Evolutionary conservation across 1,139 yeast species (phyloP), one percentile per base, ranked within the genome.

Genomic region (Pichia sp.): DNA sequence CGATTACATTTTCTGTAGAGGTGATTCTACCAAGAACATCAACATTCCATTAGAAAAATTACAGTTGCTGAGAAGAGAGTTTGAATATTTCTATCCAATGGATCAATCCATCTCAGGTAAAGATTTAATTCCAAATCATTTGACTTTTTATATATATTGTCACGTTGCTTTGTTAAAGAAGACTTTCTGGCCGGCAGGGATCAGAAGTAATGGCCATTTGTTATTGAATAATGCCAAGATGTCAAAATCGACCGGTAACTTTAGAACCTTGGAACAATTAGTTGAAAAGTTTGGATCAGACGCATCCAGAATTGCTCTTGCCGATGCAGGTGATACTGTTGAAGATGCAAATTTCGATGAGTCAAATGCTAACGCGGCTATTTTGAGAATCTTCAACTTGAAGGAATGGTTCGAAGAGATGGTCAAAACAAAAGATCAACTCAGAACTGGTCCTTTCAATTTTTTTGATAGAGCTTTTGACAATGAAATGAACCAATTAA

Each of bases 291-390:
- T 84, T 62, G 99, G 99, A 69, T 96, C 99, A 49, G 99, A 95
- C 71, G 98, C 98, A 43, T 78, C 96, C 21, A 86, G 99, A 77
- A 87, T 95, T 70, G 97, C 99, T 9, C 76, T 95, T 62, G 99
- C 99, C 40, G 98, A 95, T 75, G 97, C 97, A 53, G 99, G 99
- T 75, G 99, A 95, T 68, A 75, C 95, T 47, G 82, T 90, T 60
- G 99, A 93, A 73, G 99, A 95, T 72, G 99, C 99, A 54, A 95
- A 95, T 75, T 88, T 95, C 66, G 99, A 93, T 66, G 99, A 95
- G 73, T 76, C 90, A 58, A 91, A 86, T 64, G 99, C 99, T 52
- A 95, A 95, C 66, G 97, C 99, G 46, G 97, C 98, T 42, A 91
- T 95, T 68, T 80, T 93, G 70, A 87, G 99, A 75, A 79, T 95